Evolutionary conservation across 495 filamentous ascomycete genomes (phyloP).

Genomic region (Podospora anserina): DNA sequence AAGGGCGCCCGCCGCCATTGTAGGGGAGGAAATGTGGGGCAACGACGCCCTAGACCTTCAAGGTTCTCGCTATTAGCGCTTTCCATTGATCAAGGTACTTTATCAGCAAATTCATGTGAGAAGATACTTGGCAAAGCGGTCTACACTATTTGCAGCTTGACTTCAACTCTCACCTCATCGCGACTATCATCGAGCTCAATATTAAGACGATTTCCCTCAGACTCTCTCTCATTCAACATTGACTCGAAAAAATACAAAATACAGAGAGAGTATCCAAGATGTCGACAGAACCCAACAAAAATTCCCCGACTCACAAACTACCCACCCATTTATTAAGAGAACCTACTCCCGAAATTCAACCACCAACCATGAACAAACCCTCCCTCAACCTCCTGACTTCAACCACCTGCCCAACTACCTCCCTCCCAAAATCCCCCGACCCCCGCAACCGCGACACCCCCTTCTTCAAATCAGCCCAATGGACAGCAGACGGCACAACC

Average conservation of each 20-base stretch:
- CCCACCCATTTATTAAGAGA: background rate
- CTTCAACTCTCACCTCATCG: background rate
- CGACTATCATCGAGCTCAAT: background rate
- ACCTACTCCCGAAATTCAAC: background rate
- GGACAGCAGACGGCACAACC: conserved; percentile 75
- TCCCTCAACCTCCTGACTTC: conserved; percentile 26
- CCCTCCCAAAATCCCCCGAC: background rate
- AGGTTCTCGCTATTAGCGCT: background rate
- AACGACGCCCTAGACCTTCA: background rate
- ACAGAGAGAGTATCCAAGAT: background rate
- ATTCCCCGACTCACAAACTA: background rate
- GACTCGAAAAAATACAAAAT: background rate
- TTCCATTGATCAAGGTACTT: background rate
- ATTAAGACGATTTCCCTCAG: background rate
- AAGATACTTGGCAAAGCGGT: background rate
- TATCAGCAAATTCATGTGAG: background rate
- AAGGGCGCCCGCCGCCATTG: background rate
- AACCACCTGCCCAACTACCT: conserved; percentile 4
- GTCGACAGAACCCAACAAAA: background rate
- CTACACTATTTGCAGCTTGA: background rate
- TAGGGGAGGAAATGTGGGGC: background rate
- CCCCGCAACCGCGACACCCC: conserved; percentile 9
- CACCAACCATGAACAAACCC: conserved; percentile 20
- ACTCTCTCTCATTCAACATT: background rate
- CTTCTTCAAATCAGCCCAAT: conserved; percentile 39